Evolutionary conservation across 805 yeast genomes (phyloP).

Genomic region (Kluyveromyces wickerhamii): DNA sequence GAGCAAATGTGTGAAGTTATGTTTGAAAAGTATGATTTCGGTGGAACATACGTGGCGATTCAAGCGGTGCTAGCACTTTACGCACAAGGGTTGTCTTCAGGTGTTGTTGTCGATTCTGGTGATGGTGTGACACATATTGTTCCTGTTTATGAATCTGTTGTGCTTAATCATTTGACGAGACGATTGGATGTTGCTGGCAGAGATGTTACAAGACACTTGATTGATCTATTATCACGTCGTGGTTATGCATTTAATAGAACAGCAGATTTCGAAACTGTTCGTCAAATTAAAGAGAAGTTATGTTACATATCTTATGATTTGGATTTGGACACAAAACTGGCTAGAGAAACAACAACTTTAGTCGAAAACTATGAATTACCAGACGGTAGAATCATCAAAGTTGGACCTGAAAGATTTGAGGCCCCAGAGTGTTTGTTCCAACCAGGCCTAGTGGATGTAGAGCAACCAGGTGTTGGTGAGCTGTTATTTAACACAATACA

Average conservation of each 20-base stretch:
- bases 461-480: conserved; percentile 96
- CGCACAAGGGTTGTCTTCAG: conserved; percentile 94
- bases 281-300: conserved; percentile 93
- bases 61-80: conserved; percentile 97
- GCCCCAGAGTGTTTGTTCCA: conserved; percentile 97
- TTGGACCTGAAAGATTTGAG: conserved; percentile 92
- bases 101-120: conserved; percentile 98
- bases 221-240: conserved; percentile 82
- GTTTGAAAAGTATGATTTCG: conserved; percentile 88
- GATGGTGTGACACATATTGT: conserved; percentile 98
- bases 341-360: conserved; percentile 91
- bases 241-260: conserved; percentile 98
- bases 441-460: conserved; percentile 90
- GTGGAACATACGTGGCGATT: conserved; percentile 91
- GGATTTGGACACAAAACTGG: conserved; percentile 76
- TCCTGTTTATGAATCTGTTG: conserved; percentile 95
- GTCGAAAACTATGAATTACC: conserved; percentile 91
- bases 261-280: conserved; percentile 97
- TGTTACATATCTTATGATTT: conserved; percentile 94
- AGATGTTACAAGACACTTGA: conserved; percentile 94
- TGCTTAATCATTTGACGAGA: conserved; percentile 85
- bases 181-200: conserved; percentile 97
- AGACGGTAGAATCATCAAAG: conserved; percentile 89
- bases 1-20: conserved; percentile 89
- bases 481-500: conserved; percentile 85